These are phyloP conservation scores for Candida sojae DNA, from an alignment of 1,139 yeast species.

Conservation along the genomic window DNA sequence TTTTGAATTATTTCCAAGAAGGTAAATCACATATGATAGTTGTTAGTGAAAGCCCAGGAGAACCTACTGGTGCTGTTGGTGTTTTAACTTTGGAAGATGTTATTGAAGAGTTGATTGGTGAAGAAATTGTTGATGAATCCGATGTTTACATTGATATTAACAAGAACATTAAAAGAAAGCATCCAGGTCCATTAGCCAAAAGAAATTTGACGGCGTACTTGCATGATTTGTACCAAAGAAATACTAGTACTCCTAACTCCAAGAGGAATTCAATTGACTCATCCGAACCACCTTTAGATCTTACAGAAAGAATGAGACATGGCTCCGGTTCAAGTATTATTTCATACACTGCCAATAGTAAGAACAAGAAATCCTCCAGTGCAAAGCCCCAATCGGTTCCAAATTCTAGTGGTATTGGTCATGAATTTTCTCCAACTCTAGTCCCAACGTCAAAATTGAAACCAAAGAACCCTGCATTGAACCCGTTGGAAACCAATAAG, in stretches of 20 bases:
- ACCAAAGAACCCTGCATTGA: conserved; percentile 76
- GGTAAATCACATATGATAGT: conserved; percentile 98
- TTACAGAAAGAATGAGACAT: conserved; percentile 13
- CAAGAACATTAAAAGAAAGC: conserved; percentile 76
- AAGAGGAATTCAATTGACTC: conserved; percentile 43
- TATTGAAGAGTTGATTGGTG: conserved; percentile 95
- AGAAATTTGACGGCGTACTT: conserved; percentile 69
- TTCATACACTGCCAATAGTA: conserved; percentile 11
- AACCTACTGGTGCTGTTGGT: conserved; percentile 83
- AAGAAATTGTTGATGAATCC: conserved; percentile 96
- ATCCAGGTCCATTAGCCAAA: conserved; percentile 84
- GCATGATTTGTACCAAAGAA: conserved; percentile 54
- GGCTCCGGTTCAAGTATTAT: conserved; percentile 12
- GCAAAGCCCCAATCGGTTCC: conserved; percentile 1
- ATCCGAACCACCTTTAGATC: conserved; percentile 8
- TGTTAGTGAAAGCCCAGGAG: conserved; percentile 87
- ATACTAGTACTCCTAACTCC: conserved; percentile 27
- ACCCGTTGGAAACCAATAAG: conserved; percentile 76
- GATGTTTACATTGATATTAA: conserved; percentile 93
- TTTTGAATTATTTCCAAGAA: conserved; percentile 93
- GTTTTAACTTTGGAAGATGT: conserved; percentile 94
- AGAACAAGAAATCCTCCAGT: conserved; percentile 1
- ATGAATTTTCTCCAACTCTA: conserved; percentile 4
- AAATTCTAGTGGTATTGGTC: neutral
- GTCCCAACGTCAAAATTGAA: conserved; percentile 29